Conservation (phyloP, 164 flowering plant species). For the Warburgia ugandensis region DNA sequence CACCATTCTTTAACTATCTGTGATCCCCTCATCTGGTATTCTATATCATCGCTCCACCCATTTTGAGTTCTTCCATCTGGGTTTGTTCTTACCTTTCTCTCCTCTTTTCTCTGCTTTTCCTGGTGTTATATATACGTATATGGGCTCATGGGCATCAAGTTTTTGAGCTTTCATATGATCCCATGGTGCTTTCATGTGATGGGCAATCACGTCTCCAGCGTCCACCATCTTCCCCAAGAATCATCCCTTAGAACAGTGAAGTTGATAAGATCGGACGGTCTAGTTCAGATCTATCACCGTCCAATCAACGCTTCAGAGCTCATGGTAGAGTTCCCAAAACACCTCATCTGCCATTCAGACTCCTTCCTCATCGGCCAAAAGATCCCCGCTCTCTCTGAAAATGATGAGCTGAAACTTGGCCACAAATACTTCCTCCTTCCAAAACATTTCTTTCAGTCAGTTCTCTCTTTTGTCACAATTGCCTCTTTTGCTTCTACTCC, state of each 20-base stretch:
- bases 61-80: too few species aligned
- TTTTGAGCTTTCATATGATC: conserved; percentile 15
- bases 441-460: conserved; percentile 39
- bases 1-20: too few species aligned
- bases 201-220: conserved; percentile 18
- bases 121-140: too few species aligned
- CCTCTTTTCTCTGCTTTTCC: too few species aligned
- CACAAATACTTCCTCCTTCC: conserved; percentile 66
- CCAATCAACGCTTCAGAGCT: conserved; percentile 47
- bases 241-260: conserved; percentile 22
- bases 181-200: conserved; percentile 23
- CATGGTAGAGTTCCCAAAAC: conserved; percentile 50
- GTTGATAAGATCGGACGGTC: conserved; percentile 45
- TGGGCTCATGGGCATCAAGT: conserved; percentile 16
- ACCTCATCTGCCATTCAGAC: conserved; percentile 49
- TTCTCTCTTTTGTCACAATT: conserved; percentile 45
- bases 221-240: conserved; percentile 7
- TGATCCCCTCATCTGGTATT: too few species aligned
- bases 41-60: too few species aligned
- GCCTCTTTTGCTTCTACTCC: conserved; percentile 32
- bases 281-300: conserved; percentile 38
- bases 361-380: conserved; percentile 61
- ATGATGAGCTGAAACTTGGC: conserved; percentile 48
- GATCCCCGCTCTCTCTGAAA: conserved; percentile 42
- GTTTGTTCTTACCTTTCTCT: not conserved